Evolutionary conservation across 2,329 filamentous ascomycete genomes (phyloP), one percentile per base, ranked within the genome.

Genomic region (Alternaria sp.): DNA sequence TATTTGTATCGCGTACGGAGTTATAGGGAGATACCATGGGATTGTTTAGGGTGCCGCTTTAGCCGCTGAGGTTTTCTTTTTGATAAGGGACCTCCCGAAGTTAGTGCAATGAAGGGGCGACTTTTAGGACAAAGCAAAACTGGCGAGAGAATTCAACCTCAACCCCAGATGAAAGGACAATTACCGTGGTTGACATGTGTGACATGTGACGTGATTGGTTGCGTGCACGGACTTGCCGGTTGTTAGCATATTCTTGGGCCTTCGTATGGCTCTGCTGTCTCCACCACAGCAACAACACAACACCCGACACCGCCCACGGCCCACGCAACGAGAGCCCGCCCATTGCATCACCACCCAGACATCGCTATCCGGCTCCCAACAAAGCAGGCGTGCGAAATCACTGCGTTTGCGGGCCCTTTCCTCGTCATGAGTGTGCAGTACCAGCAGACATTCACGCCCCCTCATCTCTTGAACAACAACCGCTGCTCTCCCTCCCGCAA

Each of bases 391-490:
- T 61, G 61, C 62, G 54, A 53, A 40, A 59, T 46, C 60, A 62
- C 49, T 63, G 63, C 63, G 65, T 71, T 72, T 69, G 68, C 71
- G 59, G 71, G 59, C 67, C 63, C 59, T 67, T 40, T 53, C 59
- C 59, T 70, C 67, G 74, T 66, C 82, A 90, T 89, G 87, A 90
- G 88, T 83, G 88, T 90, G 78, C 81, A 83, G 77, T 85, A 87
- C 78, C 85, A 85, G 36, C 36, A 40, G 77, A 81, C 88, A 78
- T 85, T 80, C 71, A 80, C 87, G 81, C 87, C 88, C 77, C 88
- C 89, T 78, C 87, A 89, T 69, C 85, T 89, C 79, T 83, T 86
- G 73, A 84, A 86, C 77, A 82, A 83, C 50, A 55, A 53, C 57
- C 86, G 86, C 77, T 84, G 86, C 72, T 88, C 88, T 69, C 86